Evolutionary conservation across 306 rosid species (phyloP).

Genomic region (Psophocarpus tetragonolobus): DNA sequence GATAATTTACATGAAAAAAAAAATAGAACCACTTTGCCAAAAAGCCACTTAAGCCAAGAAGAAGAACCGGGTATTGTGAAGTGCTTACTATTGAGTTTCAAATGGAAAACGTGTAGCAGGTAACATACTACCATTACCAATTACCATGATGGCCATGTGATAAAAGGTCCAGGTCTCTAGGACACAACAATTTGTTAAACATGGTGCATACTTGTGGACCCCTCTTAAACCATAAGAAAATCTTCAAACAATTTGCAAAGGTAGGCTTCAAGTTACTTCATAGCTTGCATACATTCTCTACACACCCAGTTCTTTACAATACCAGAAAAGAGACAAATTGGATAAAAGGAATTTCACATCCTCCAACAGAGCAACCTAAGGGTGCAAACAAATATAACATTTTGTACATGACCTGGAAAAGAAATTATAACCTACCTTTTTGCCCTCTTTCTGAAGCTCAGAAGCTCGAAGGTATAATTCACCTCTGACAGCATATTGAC

Average conservation of each 20-base stretch:
- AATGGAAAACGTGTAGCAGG: background rate
- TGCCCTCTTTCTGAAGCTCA: conserved; percentile 96
- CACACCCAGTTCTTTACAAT: background rate
- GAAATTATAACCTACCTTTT: conserved; percentile 59
- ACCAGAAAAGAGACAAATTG: background rate
- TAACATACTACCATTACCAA: conserved; percentile 14
- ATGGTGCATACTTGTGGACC: background rate
- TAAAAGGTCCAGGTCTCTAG: conserved; percentile 1
- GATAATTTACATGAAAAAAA: background rate
- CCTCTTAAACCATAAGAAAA: background rate
- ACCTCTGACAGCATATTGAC: conserved; percentile 96
- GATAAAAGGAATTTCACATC: background rate
- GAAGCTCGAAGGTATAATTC: conserved; percentile 95
- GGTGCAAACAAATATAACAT: conserved; percentile 16
- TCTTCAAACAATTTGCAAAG: conserved; percentile 14
- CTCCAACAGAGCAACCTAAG: background rate
- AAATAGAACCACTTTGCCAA: background rate
- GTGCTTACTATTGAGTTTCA: background rate
- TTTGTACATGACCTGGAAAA: background rate
- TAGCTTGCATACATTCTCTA: conserved; percentile 16
- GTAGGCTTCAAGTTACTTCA: background rate
- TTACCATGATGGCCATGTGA: background rate
- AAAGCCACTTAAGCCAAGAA: background rate
- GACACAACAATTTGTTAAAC: conserved; percentile 12
- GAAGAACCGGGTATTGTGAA: background rate